Conservation (phyloP, 164 flowering plant genomes). For the Santalum album region DNA sequence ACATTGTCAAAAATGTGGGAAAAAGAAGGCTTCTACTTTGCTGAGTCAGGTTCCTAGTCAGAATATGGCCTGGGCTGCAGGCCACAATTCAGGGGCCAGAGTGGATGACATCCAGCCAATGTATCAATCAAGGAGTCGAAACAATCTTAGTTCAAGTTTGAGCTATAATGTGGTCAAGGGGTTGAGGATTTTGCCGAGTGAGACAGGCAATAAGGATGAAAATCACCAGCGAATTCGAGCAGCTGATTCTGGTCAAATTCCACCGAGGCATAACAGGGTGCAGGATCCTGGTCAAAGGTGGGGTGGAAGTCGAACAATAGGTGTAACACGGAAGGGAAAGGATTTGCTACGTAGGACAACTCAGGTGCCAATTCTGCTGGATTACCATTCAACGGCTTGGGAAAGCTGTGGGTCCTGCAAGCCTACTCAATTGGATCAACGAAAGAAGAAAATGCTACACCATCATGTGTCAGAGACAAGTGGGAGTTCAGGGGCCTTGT, state of each 20-base stretch:
- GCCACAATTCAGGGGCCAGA: neutral
- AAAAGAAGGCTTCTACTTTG: neutral
- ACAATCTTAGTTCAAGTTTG: neutral
- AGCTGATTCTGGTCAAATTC: neutral
- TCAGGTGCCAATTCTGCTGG: slow-evolving; percentile 7
- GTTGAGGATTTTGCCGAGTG: neutral
- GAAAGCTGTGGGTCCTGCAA: neutral
- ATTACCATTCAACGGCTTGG: neutral
- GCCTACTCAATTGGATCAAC: neutral
- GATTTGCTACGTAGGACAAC: slow-evolving; percentile 6
- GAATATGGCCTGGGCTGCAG: neutral
- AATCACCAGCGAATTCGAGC: neutral
- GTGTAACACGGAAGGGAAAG: neutral
- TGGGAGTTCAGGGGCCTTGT: slow-evolving; percentile 12
- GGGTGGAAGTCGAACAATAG: neutral
- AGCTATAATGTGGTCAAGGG: neutral
- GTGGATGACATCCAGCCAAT: neutral
- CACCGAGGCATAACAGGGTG: neutral
- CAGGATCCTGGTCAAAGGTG: neutral
- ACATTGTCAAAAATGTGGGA: slow-evolving; percentile 1
- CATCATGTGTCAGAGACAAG: slow-evolving; percentile 8
- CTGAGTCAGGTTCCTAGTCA: neutral
- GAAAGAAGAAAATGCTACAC: slow-evolving; percentile 2
- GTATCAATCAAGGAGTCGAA: neutral
- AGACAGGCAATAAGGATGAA: neutral